These are phyloP conservation scores for Fusarium drepaniforme DNA, from an alignment of 2,329 filamentous ascomycete species.

Conservation along the genomic window DNA sequence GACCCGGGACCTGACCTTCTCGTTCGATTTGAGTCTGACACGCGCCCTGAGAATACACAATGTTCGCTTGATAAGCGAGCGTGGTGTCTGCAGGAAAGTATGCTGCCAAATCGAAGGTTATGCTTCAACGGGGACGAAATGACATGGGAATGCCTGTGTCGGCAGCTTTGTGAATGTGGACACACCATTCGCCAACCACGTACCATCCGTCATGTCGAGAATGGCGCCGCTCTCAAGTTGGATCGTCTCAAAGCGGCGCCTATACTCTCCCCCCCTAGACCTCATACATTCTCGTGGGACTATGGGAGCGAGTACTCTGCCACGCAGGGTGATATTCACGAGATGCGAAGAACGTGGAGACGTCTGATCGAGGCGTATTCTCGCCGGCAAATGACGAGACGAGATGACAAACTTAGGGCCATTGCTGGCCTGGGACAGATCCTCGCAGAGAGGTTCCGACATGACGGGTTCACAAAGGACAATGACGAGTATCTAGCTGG, in stretches of 20 bases:
- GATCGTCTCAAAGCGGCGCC: neutral
- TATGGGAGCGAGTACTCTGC: neutral
- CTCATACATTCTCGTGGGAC: fast-evolving
- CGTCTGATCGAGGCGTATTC: neutral
- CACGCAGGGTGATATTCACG: neutral
- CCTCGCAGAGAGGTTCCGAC: neutral
- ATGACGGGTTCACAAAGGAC: neutral
- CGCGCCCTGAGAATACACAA: neutral
- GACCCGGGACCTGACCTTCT: neutral
- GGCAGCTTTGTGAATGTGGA: neutral
- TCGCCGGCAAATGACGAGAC: neutral
- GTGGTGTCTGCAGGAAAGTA: neutral
- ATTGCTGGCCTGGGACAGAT: neutral
- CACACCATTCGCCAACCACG: neutral
- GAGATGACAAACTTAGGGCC: neutral
- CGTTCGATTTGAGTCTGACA: neutral
- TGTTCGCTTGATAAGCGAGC: neutral
- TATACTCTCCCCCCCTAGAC: neutral
- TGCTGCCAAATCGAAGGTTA: neutral
- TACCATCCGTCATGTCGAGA: neutral
- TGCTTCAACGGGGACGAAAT: neutral
- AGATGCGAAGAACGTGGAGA: neutral
- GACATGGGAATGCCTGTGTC: neutral
- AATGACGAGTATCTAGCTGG: neutral
- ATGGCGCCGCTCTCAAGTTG: neutral